Evolutionary conservation across 1,284 basidiomycete genomes (phyloP), one percentile per base, ranked within the genome.

Genomic region (Hemileia vastatrix): DNA sequence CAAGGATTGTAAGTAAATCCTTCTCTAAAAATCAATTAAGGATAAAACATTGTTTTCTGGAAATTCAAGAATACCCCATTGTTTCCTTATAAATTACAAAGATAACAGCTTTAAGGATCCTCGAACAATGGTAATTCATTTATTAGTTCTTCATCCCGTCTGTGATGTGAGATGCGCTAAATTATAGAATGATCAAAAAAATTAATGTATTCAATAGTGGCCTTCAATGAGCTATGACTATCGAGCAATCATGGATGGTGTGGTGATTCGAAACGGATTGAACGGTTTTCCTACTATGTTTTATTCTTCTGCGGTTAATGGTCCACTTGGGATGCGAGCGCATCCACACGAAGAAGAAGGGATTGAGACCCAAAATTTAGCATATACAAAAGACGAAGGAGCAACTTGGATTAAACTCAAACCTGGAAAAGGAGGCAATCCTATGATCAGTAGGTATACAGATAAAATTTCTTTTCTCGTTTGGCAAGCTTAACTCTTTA

Each of bases 201-300:
- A 21, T 5, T 11, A 13, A 11, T 27, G 11, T 5, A 5, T 5
- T 21, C 27, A 3, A 9, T 32, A 65, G 65, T 65, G 47, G 45
- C 66, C 67, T 8, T 57, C 47, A 6, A 36, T 50, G 15, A 44
- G 65, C 32, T 68, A 68, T 60, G 67, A 68, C 31, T 67, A 67
- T 50, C 66, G 67, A 3, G 67, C 66, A 11, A 66, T 68, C 6
- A 67, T 68, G 31, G 67, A 68, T 24, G 67, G 67, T 18, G 57
- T 58, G 0, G 66, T 68, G 21, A 56, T 68, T 43, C 54, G 57
- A 49, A 24, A 53, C n/a, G 67, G 67, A 6, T 48, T 43, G 33
- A 48, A 67, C 5, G 67, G 67, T 1, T 21, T 56, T 23, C 66
- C 66, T 3, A 59, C 66, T 4, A 66, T 64, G 43, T 54, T 68